Conservation (phyloP, 2,329 filamentous ascomycete species). For the Cyanodermella asteris region DNA sequence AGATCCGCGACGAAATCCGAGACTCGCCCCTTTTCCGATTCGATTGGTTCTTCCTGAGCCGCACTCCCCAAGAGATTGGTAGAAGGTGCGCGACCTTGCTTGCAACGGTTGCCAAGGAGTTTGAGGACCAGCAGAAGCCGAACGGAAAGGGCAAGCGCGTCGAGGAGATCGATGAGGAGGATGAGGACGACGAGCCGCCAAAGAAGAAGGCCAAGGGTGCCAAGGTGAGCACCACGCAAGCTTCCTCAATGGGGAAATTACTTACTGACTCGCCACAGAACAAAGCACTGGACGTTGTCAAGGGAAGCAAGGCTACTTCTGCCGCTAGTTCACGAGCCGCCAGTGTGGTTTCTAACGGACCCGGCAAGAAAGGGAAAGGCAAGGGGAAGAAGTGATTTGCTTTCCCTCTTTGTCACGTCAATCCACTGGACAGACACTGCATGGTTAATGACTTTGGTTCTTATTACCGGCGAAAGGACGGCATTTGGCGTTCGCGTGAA, state of each 20-base stretch:
- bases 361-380: conserved; percentile 26
- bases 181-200: conserved; percentile 58
- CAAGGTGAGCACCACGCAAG: conserved; percentile 38
- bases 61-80: conserved; percentile 79
- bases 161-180: conserved; percentile 55
- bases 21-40: conserved; percentile 91
- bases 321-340: conserved; percentile 62
- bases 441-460: no score
- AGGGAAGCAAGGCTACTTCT: conserved; percentile 58
- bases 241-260: background rate
- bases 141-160: conserved; percentile 42
- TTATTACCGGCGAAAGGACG: no score
- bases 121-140: conserved; percentile 47
- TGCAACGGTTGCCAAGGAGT: conserved; percentile 85
- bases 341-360: conserved; percentile 60
- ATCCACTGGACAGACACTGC: no score
- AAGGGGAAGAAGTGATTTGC: conserved; percentile 24
- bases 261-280: conserved; percentile 37
- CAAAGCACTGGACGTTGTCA: conserved; percentile 77
- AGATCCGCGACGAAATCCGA: conserved; percentile 90
- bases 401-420: no score
- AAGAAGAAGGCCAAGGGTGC: conserved; percentile 90
- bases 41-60: conserved; percentile 96
- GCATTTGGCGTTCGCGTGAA: no score
- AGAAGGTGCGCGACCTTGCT: conserved; percentile 84